Evolutionary conservation across 1,139 yeast species (phyloP), one percentile per base, ranked within the genome.

Genomic region (Yamadazyma aaseri): DNA sequence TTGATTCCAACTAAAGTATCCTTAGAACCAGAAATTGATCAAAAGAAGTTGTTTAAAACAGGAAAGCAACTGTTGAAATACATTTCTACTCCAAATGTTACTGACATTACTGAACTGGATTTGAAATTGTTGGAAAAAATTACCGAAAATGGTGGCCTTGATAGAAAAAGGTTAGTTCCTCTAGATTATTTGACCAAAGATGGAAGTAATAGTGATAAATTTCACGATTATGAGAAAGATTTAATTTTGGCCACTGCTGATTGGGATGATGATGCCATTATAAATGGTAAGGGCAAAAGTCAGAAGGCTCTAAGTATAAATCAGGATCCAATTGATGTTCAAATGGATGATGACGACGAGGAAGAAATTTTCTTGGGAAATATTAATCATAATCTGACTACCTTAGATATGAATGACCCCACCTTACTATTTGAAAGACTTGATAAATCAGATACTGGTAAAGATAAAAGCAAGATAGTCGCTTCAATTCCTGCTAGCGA

Each of bases 401-500:
- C 68, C 45, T 60, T 92, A 29, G 95, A 92, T 56, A 75, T 89
- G 83, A 92, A 92, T 53, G 99, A 92, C 59, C 86, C 94, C 9
- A 71, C 81, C 34, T 60, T 90, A 40, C 58, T 89, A 28, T 81
- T 90, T 47, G 75, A 83, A 15, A 29, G 31, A 12, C 18, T 36
- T 5, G 30, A 35, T 20, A 77, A 80, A 3, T 66, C 66, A 21
- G 54, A 55, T 23, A 48, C 41, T 25, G 10, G 20, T 10, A 49
- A 38, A 32, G 50, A 53, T 24, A 46, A 42, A 15, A 38, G 47
- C 6, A 51, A 50, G 33, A 40, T 63, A 36, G 52, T 57, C 43
- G 65, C 75, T 4, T 31, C 62, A 14, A 56, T 75, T 3, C 85
- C 86, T 6, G 55, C 66, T 1, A 68, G 60, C 34, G 82, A 76